phyloP scores from a whole-genome alignment of 768 basidiomycete species.

The Rhizopogon sp. region DNA sequence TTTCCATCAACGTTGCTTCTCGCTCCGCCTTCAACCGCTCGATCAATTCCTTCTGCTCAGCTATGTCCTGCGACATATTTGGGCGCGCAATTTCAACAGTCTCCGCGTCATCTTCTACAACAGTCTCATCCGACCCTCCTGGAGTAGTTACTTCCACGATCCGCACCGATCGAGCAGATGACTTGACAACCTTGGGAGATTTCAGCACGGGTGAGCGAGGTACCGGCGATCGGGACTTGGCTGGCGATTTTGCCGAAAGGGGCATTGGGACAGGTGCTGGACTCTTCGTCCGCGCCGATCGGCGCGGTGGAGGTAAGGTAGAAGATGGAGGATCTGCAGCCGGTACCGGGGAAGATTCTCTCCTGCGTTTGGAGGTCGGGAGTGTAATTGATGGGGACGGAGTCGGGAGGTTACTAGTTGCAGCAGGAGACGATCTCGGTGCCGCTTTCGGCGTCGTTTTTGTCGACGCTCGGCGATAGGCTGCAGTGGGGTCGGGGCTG shows the following conservation, averaged over 20 bases:
- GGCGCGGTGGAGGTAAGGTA: conserved; percentile 35
- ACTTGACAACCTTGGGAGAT: conserved; percentile 26
- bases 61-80: conserved; percentile 66
- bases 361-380: conserved; percentile 58
- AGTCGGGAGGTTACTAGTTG: conserved; percentile 25
- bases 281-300: conserved; percentile 39
- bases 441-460: conserved; percentile 29
- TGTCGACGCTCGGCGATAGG: conserved; percentile 68
- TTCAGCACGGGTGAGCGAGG: conserved; percentile 31
- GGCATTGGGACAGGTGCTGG: conserved; percentile 26
- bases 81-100: conserved; percentile 53
- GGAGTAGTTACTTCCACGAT: conserved; percentile 37
- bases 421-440: conserved; percentile 23
- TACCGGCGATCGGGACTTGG: conserved; percentile 25
- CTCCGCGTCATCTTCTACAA: conserved; percentile 58
- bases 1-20: conserved; percentile 26
- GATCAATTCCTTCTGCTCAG: conserved; percentile 75
- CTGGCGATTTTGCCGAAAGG: not conserved
- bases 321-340: conserved; percentile 11
- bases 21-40: conserved; percentile 64
- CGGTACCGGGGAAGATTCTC: conserved; percentile 48
- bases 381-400: conserved; percentile 34
- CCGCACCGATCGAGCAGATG: conserved; percentile 15
- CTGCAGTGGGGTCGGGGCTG: conserved; percentile 67
- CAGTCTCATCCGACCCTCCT: conserved; percentile 56